Evolutionary conservation across 805 yeast species (phyloP), one percentile per base, ranked within the genome.

Genomic region (Metschnikowia colocasiae): DNA sequence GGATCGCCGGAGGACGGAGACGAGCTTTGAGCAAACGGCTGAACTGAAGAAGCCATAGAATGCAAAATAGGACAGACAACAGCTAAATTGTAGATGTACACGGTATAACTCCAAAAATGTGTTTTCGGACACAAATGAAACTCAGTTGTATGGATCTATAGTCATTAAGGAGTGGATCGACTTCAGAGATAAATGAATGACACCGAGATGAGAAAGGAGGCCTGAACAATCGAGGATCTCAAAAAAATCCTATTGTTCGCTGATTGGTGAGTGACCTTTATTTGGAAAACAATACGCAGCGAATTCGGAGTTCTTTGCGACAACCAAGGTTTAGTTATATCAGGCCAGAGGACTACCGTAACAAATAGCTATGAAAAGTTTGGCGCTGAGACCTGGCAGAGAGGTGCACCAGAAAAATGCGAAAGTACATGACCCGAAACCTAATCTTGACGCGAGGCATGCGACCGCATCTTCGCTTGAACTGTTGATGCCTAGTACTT

Each of bases 381-480:
- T 29, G 34, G 34, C 42, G 42, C 26, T 13, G 34, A 27, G 13
- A 29, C 42, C 25, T 39, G 42, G 34, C 26, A 29, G 42, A 29
- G 20, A 23, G 33, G 30, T 39, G 42, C 33, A 39, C 42, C 30
- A 19, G 34, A 39, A 39, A 39, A 27, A 13, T 29, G 42, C 34
- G 42, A 29, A 39, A 6, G 26, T 18, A 39, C 42, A 38, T 26
- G 38, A 38, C 20, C 41, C 34, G 34, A 27, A 27, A 29, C 42
- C 22, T 39, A 39, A 39, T 39, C 42, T 39, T 26, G 31, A 27
- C 33, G 42, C 34, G 34, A 39, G 30, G 33, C 34, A 29, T 20
- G 26, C 42, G 25, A 39, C 32, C 25, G 42, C 34, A 39, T 30
- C 16, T 22, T 39, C 42, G 42, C 42, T 39, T 39, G 29, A 20